Base-by-base conservation (phyloP, 2,329 filamentous ascomycete genomes). In the Hypoxylon sp. region DNA sequence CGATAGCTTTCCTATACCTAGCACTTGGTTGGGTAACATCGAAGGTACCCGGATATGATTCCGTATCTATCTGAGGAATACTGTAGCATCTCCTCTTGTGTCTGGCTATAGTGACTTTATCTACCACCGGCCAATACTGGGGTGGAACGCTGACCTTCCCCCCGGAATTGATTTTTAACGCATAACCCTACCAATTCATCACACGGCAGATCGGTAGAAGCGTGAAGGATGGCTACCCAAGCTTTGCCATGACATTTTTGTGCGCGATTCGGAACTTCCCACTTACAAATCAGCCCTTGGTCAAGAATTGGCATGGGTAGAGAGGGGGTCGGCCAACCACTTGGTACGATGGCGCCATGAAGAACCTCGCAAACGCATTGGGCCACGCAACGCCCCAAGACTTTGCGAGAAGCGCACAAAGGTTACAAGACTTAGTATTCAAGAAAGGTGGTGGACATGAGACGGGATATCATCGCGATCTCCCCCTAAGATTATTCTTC, bases 161-260 rank as follows among this genome's bases (percentile, higher is more conserved):
- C 55, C 50, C 53, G 42, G 50, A 39, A 67, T 71, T 69, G 66
- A 64, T 53, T 64, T 58, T 64, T 58, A 37, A 64, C 59, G 66
- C 69, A 71, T 69, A 59, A 67, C 47, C 60, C 42, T 50, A 53
- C 53, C 62, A 39, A 52, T 63, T 33, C 69, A 67, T 71, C 66
- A 67, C 66, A 71, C 69, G 69, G 67, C 69, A 71, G 67, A 71
- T 71, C 69, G 63, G 63, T 60, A 67, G 57, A 59, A 55, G 58
- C 60, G 52, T 65, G 52, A 65, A 59, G 66, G 54, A 65, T 69
- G 52, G 57, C 44, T 22, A 60, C 14, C 35, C 37, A 53, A 59
- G 35, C 44, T 31, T 31, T 24, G 14, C 5, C 68, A 54, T 60
- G 58, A 60, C 37, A 64, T 46, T 65, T 62, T 35, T 50, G 51